Evolutionary conservation across 208 protist genomes (phyloP).

Genomic region (Trypanosomatidae sp.): DNA sequence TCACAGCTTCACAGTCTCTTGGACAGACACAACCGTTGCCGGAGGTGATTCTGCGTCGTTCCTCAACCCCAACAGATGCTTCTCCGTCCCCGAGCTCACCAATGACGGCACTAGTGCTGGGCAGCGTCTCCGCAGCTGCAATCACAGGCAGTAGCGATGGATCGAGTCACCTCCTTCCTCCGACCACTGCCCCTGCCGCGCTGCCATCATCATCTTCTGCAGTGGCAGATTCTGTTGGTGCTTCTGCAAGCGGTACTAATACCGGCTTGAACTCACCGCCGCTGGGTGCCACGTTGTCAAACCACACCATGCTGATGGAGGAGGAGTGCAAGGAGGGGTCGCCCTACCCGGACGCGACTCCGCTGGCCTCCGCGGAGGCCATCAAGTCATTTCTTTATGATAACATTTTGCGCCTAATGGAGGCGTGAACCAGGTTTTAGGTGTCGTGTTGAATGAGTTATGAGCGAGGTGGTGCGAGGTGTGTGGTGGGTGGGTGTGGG

Average conservation of each 20-base stretch:
- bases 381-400: constrained; percentile 62
- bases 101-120: background rate
- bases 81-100: constrained; percentile 17
- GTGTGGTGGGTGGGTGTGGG: background rate
- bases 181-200: constrained; percentile 4
- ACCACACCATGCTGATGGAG: constrained; percentile 23
- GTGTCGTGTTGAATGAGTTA: background rate
- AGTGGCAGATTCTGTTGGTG: background rate
- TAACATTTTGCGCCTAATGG: constrained; percentile 30
- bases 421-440: background rate
- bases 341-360: constrained; percentile 25
- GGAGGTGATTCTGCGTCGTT: constrained; percentile 15
- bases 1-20: constrained; percentile 8
- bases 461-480: background rate
- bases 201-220: constrained; percentile 3
- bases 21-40: constrained; percentile 10
- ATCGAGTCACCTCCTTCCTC: background rate
- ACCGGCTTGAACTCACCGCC: constrained; percentile 15
- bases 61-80: background rate
- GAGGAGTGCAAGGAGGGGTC: constrained; percentile 28
- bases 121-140: background rate
- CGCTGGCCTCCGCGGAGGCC: constrained; percentile 35
- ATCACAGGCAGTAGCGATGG: background rate
- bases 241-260: background rate
- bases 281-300: constrained; percentile 25